Percentiles rank a stretch among this genome's conserved stretches.
phyloP scores from a whole-genome alignment of 2,329 filamentous ascomycete species.

The Neocucurbitaria cava region DNA sequence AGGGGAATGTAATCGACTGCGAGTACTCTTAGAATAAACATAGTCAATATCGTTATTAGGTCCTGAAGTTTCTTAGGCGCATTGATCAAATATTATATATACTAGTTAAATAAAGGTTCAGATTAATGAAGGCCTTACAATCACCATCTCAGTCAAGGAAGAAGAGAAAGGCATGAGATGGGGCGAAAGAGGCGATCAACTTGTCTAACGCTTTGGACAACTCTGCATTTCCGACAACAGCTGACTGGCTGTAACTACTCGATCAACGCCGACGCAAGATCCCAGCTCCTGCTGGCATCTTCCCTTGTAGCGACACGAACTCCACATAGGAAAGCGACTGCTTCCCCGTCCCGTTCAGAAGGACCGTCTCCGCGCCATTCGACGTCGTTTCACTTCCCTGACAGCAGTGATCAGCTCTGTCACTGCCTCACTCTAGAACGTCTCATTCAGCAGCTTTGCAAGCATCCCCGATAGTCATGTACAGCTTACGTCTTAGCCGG shows the following conservation, averaged over 20 bases:
- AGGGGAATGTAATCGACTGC: neutral
- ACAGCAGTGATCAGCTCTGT: neutral
- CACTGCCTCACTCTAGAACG: neutral
- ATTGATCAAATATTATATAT: neutral
- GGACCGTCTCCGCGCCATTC: neutral
- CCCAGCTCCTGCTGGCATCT: neutral
- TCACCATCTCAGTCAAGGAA: neutral
- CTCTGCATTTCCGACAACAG: too few relatives aligned
- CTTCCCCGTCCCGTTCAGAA: constrained; percentile 9
- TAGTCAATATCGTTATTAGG: neutral
- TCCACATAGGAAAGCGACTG: neutral
- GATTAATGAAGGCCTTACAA: too few relatives aligned
- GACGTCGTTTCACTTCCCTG: neutral
- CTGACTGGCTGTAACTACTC: too few relatives aligned
- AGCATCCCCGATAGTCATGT: constrained; percentile 9
- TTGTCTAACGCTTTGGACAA: too few relatives aligned
- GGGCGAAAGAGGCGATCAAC: too few relatives aligned
- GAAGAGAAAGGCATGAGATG: neutral
- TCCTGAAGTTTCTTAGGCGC: neutral
- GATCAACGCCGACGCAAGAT: too few relatives aligned
- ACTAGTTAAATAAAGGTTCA: neutral
- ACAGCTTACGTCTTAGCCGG: neutral
- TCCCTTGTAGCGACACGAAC: neutral
- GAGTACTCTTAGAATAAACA: neutral
- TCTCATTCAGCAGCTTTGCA: constrained; percentile 2